These are phyloP conservation scores for Hordeum marinum DNA, from an alignment of 176 grass and related monocot genomes.

Conservation along the genomic window DNA sequence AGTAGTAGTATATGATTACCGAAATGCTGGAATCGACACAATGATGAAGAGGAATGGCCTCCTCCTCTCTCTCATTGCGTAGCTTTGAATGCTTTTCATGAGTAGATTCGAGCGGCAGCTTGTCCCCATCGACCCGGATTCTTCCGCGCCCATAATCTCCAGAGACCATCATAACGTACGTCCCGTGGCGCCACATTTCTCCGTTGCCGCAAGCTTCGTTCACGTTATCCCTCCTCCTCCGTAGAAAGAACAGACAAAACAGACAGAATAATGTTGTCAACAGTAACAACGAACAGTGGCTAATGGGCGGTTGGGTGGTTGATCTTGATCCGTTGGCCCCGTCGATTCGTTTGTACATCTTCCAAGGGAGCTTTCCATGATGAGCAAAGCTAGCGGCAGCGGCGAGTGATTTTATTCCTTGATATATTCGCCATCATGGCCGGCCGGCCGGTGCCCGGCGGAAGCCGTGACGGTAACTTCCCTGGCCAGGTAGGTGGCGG, in stretches of 20 bases:
- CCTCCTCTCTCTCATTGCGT: constrained; percentile 25
- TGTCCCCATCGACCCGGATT: constrained; percentile 34
- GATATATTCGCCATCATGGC: constrained; percentile 35
- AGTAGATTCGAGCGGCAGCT: constrained; percentile 37
- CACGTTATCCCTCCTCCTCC: not conserved
- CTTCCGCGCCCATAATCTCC: not conserved
- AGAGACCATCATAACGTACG: not conserved
- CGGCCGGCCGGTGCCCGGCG: not conserved
- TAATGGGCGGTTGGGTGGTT: not conserved
- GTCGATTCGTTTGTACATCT: not conserved
- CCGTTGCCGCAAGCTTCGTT: not conserved
- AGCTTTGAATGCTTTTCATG: constrained; percentile 46
- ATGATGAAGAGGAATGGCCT: constrained; percentile 16
- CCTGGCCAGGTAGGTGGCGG: not conserved
- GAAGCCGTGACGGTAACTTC: constrained; percentile 37
- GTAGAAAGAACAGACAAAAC: not conserved
- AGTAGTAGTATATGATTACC: constrained; percentile 17
- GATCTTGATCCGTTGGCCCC: not conserved
- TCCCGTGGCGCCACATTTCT: not conserved
- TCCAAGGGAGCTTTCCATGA: constrained; percentile 41
- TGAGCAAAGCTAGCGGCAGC: constrained; percentile 16
- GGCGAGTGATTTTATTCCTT: constrained; percentile 3
- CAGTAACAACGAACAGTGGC: not conserved
- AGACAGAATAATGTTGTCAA: not conserved
- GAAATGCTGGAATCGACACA: constrained; percentile 5